These are phyloP conservation scores for Ogataea zsoltii DNA, from an alignment of 805 yeast genomes.

Conservation along the genomic window DNA sequence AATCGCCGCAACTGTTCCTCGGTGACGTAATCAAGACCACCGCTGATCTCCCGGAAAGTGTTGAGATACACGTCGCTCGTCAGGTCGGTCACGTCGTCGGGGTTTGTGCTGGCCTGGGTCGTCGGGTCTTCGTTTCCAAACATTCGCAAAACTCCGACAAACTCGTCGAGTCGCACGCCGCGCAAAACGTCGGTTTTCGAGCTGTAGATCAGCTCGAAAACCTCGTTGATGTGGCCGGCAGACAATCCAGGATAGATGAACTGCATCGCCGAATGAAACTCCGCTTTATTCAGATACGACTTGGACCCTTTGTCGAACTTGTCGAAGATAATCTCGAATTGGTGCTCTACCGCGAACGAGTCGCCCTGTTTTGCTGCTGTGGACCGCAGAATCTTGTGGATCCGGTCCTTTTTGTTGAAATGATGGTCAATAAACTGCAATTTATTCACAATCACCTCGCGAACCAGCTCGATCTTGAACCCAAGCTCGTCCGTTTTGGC, in stretches of 20 bases:
- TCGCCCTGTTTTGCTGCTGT: slow-evolving; percentile 7
- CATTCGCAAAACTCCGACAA: slow-evolving; percentile 25
- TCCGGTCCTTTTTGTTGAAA: slow-evolving; percentile 26
- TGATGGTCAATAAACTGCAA: slow-evolving; percentile 44
- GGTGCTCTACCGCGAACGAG: slow-evolving; percentile 30
- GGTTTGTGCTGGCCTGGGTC: slow-evolving; percentile 15
- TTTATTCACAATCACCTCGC: slow-evolving; percentile 39
- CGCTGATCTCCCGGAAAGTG: slow-evolving; percentile 42
- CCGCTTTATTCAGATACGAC: slow-evolving; percentile 39
- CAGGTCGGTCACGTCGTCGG: slow-evolving; percentile 38
- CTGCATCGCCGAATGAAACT: slow-evolving; percentile 45
- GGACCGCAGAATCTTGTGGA: slow-evolving; percentile 21
- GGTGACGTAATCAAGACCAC: slow-evolving; percentile 40
- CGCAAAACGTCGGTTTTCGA: slow-evolving; percentile 23
- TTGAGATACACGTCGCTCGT: slow-evolving; percentile 40
- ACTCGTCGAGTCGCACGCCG: slow-evolving; percentile 31
- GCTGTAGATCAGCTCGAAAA: slow-evolving; percentile 36
- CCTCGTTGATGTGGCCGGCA: slow-evolving; percentile 37
- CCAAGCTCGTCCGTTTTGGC: slow-evolving; percentile 37
- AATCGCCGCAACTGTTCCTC: slow-evolving; percentile 40
- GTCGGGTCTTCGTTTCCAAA: slow-evolving; percentile 18
- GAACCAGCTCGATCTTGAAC: slow-evolving; percentile 38
- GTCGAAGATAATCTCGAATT: slow-evolving; percentile 45
- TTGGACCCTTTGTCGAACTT: slow-evolving; percentile 39
- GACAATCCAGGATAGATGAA: slow-evolving; percentile 40